Evolutionary conservation across 164 flowering plant genomes (phyloP).

Genomic region (Vitis cinerea): DNA sequence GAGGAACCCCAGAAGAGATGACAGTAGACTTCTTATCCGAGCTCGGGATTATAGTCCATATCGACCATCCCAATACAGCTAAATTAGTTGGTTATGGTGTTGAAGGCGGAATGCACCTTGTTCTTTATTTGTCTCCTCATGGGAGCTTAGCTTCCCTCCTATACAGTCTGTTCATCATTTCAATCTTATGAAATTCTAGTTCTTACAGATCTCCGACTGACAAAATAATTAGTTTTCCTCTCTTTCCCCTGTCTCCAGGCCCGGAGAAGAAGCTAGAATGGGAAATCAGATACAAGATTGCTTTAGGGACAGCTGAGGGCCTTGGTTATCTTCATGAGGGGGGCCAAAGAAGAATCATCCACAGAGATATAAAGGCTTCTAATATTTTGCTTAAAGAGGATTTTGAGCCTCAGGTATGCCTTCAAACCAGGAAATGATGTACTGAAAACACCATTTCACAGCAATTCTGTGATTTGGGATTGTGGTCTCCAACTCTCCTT

Average conservation of each 20-base stretch:
- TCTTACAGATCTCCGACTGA: not conserved
- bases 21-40: conserved; percentile 75
- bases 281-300: conserved; percentile 67
- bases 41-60: conserved; percentile 92
- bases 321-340: conserved; percentile 84
- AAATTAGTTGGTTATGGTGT: conserved; percentile 85
- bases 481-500: not conserved
- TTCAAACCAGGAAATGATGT: not conserved
- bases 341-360: conserved; percentile 86
- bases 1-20: conserved; percentile 77
- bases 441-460: not conserved
- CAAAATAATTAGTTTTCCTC: not conserved
- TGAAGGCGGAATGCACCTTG: conserved; percentile 94
- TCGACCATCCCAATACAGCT: conserved; percentile 85
- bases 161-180: conserved; percentile 46
- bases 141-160: conserved; percentile 84
- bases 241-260: conserved; percentile 33
- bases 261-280: conserved; percentile 58
- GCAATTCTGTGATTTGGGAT: not conserved
- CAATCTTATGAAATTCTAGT: not conserved
- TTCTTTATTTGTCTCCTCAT: conserved; percentile 81
- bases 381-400: conserved; percentile 85
- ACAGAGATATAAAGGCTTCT: conserved; percentile 88
- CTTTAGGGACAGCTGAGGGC: conserved; percentile 82
- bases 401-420: conserved; percentile 79